Base-by-base conservation (phyloP, 345 rosid species). In the Eucalyptus tenuipes region DNA sequence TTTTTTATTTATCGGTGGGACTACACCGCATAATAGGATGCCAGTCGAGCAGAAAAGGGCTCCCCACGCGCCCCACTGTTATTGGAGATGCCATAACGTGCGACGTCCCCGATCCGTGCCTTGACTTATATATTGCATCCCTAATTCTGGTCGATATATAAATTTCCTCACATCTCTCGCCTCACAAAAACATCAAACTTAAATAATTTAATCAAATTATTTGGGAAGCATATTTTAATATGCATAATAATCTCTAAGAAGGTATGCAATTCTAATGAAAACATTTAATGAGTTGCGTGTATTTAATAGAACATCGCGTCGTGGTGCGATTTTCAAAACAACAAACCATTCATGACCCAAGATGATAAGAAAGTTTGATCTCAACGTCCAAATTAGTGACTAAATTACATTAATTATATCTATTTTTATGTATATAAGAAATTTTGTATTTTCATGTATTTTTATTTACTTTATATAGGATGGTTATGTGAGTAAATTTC, bases 91-190 rank as follows among this genome's bases (percentile, higher is more conserved):
- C 61, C 13, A 55, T 52, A 18, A 52, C 57, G 3, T 52, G 59
- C 0, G 1, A 55, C 13, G 6, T 55, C 61, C 61, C 61, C 61
- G 11, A 55, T 55, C 0, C 1, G 1, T 55, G 27, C 61, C 61
- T 22, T 24, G 29, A 55, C 29, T 55, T 24, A 24, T 55, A 10
- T 18, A 55, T 55, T 24, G 27, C 61, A 55, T 22, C 27, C 61
- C 13, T 55, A 55, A 55, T 24, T 55, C 1, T 7, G 6, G 29
- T 55, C 13, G 0, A 55, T 55, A 2, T 27, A 55, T 55, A 24
- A 24, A 55, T 55, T 24, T 55, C 29, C 6, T 55, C 29, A 24
- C 29, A 8, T 55, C 3, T 4, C 61, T 55, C 4, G 29, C 27
- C 61, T 10, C 9, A 55, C 61, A 24, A 55, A 24, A 55, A 4